Conservation (phyloP, 2,329 filamentous ascomycete species). For the Fusarium sp. region DNA sequence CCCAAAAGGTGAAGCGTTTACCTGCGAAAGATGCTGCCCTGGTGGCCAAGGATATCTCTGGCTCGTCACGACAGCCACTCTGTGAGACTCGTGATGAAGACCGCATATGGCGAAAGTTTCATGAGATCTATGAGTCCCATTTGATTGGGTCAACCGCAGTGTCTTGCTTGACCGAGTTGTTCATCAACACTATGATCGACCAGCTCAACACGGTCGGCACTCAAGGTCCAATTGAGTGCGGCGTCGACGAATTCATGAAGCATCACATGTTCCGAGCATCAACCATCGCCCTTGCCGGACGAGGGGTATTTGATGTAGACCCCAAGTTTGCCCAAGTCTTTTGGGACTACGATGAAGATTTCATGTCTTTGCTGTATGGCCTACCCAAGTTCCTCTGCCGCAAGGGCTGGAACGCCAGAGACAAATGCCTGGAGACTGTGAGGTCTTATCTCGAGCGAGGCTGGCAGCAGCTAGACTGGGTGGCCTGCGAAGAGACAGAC, state of each 20-base stretch:
- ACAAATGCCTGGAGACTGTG: conserved; percentile 36
- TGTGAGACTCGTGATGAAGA: conserved; percentile 35
- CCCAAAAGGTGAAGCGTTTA: conserved; percentile 45
- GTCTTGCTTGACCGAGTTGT: conserved; percentile 32
- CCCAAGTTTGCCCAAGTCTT: conserved; percentile 38
- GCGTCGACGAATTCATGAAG: conserved; percentile 42
- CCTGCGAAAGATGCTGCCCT: conserved; percentile 31
- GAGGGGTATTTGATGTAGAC: conserved; percentile 29
- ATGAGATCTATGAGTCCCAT: conserved; percentile 41
- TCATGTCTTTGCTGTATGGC: conserved; percentile 43
- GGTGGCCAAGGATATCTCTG: conserved; percentile 39
- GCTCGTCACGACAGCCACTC: conserved; percentile 35
- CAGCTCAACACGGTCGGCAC: conserved; percentile 18
- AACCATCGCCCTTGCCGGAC: conserved; percentile 41
- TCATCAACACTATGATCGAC: conserved; percentile 34
- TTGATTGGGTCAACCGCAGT: conserved; percentile 37
- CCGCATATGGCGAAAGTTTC: conserved; percentile 44
- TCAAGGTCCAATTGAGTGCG: conserved; percentile 22
- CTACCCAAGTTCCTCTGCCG: conserved; percentile 40
- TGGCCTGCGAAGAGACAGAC: conserved; percentile 10
- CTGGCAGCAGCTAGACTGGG: conserved; percentile 36
- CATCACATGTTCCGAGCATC: conserved; percentile 45
- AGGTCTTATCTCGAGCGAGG: conserved; percentile 32
- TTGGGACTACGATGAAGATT: conserved; percentile 44
- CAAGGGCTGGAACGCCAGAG: conserved; percentile 41